A percentile compares a stretch with the other conserved stretches of the same genome.
phyloP scores from a whole-genome alignment of 2,329 filamentous ascomycete genomes.

The Colletotrichum somersetense region DNA sequence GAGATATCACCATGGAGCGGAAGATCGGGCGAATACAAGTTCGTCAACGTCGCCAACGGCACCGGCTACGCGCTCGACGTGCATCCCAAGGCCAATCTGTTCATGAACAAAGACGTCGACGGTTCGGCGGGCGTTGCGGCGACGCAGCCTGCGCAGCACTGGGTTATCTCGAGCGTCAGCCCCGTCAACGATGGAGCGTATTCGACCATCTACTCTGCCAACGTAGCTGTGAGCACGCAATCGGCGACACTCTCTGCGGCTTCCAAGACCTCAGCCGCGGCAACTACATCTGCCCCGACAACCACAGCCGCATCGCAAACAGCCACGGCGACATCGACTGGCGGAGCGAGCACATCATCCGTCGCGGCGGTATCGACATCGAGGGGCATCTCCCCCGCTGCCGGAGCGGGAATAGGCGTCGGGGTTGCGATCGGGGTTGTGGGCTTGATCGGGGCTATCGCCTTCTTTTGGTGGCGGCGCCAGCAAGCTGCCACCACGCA shows the following conservation, averaged over 20 bases:
- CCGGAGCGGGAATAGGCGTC: constrained; percentile 50
- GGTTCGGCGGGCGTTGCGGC: constrained; percentile 31
- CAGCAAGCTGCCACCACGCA: constrained; percentile 26
- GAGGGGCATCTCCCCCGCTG: constrained; percentile 47
- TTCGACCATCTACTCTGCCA: constrained; percentile 49
- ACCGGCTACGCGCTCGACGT: constrained; percentile 51
- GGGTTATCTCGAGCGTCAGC: constrained; percentile 50
- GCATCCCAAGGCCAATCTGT: constrained; percentile 49
- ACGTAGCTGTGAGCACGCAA: constrained; percentile 7
- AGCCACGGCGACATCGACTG: constrained; percentile 8
- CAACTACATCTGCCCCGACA: not conserved
- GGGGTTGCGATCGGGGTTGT: constrained; percentile 48
- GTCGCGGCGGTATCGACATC: constrained; percentile 13
- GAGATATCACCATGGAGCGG: constrained; percentile 48
- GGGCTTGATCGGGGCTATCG: constrained; percentile 43
- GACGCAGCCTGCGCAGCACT: constrained; percentile 50
- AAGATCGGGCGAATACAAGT: constrained; percentile 45
- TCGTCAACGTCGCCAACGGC: constrained; percentile 51
- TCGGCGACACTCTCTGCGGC: constrained; percentile 23
- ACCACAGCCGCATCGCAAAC: constrained; percentile 11
- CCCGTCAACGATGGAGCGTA: constrained; percentile 51
- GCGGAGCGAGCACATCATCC: constrained; percentile 12
- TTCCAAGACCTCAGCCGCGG: constrained; percentile 18
- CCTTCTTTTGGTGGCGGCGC: constrained; percentile 49
- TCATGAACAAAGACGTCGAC: constrained; percentile 45